These are phyloP conservation scores for Globisporangium polare DNA, from an alignment of 352 stramenopile genomes.

Conservation along the genomic window DNA sequence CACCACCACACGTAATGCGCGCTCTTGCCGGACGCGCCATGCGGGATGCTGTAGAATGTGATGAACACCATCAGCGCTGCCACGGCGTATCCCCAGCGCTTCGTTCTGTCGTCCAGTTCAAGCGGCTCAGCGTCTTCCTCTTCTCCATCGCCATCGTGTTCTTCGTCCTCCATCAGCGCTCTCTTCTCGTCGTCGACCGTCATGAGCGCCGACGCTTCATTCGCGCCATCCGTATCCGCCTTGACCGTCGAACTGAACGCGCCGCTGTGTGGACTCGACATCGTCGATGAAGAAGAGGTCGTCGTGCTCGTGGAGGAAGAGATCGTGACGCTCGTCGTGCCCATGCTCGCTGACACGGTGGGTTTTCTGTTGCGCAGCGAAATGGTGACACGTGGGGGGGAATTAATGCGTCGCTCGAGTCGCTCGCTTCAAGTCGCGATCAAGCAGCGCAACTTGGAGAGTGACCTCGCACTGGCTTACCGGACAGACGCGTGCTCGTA, in stretches of 20 bases:
- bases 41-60: slow-evolving; percentile 61
- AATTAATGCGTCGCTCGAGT: background rate
- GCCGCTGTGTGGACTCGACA: background rate
- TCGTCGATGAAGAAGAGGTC: background rate
- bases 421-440: background rate
- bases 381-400: slow-evolving; percentile 7
- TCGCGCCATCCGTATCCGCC: background rate
- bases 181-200: slow-evolving; percentile 14
- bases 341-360: slow-evolving; percentile 7
- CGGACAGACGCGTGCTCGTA: background rate
- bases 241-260: background rate
- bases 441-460: background rate
- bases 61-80: slow-evolving; percentile 50
- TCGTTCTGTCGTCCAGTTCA: slow-evolving; percentile 20
- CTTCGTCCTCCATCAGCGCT: slow-evolving; percentile 8
- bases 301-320: slow-evolving; percentile 1
- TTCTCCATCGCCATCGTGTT: slow-evolving; percentile 5
- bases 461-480: background rate
- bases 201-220: background rate
- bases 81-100: slow-evolving; percentile 40
- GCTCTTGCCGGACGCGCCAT: slow-evolving; percentile 44
- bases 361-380: slow-evolving; percentile 14
- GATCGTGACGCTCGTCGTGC: slow-evolving; percentile 12
- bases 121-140: slow-evolving; percentile 17
- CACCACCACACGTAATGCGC: slow-evolving; percentile 95